These are phyloP conservation scores for Trypanosoma avium DNA, from an alignment of 208 protist genomes.

Conservation along the genomic window DNA sequence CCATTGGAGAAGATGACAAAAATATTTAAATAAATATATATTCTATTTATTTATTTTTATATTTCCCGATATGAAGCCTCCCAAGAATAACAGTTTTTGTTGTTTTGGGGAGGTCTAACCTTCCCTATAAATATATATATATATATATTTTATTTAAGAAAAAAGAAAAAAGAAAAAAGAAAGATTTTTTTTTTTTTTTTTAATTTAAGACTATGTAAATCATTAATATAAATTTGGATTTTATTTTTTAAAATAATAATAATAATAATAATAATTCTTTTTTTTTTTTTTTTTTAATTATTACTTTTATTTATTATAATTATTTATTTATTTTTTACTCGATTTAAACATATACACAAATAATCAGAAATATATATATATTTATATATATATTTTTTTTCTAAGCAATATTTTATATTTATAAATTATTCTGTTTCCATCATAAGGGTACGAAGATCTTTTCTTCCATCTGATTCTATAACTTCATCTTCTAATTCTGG, in stretches of 20 bases:
- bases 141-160: not conserved
- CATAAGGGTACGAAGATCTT: conserved; percentile 24
- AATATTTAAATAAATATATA: not conserved
- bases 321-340: no score
- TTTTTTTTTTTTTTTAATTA: no score
- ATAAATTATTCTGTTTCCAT: not conserved
- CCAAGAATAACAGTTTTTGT: no score
- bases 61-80: not conserved
- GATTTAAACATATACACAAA: not conserved
- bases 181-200: no score
- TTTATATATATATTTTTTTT: not conserved
- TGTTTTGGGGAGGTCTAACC: no score
- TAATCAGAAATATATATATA: not conserved
- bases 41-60: not conserved
- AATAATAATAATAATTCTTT: no score
- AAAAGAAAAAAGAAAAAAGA: not conserved
- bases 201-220: no score
- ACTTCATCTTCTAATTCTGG: conserved; percentile 31
- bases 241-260: no score
- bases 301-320: no score
- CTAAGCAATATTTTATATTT: no score
- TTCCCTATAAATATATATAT: not conserved
- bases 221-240: no score
- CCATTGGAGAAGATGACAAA: not conserved
- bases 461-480: conserved; percentile 1